Evolutionary conservation across 2,329 filamentous ascomycete species (phyloP).

Genomic region (Dendrostoma leiphaemia): DNA sequence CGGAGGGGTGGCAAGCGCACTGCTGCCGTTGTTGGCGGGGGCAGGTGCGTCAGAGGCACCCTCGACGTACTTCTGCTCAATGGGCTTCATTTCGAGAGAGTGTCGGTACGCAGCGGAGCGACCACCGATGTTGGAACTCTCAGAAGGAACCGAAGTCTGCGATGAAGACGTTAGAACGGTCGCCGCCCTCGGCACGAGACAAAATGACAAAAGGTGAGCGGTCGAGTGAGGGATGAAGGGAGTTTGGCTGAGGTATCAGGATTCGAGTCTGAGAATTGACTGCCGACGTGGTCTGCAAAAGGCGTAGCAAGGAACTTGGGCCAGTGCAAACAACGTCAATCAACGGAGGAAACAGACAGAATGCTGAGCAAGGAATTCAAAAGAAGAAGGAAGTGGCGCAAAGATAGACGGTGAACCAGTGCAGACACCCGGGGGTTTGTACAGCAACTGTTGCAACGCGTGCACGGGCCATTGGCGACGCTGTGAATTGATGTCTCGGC

Average conservation of each 20-base stretch:
- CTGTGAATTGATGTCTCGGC: too few relatives aligned
- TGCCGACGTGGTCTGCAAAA: conserved; percentile 72
- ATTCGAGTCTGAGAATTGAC: conserved; percentile 58
- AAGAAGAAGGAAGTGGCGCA: neutral
- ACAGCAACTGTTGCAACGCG: neutral
- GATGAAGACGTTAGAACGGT: conserved; percentile 32
- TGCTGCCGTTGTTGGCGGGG: conserved; percentile 41
- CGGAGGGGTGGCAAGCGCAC: conserved; percentile 59
- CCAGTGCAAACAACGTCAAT: conserved; percentile 21
- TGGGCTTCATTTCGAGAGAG: conserved; percentile 52
- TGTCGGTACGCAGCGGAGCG: conserved; percentile 52
- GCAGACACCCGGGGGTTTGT: neutral
- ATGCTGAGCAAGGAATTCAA: neutral
- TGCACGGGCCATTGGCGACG: neutral
- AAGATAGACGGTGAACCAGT: conserved; percentile 2
- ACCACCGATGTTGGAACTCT: conserved; percentile 45
- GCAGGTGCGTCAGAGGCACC: conserved; percentile 39
- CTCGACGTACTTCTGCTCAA: conserved; percentile 48
- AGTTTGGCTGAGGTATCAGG: conserved; percentile 37
- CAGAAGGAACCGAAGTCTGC: conserved; percentile 37
- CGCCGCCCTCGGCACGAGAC: conserved; percentile 34
- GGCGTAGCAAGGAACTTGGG: conserved; percentile 74
- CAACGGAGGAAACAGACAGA: conserved; percentile 5
- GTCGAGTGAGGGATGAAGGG: conserved; percentile 67
- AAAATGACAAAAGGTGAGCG: conserved; percentile 49